A percentile compares a stretch with the other conserved stretches of the same genome.
These are phyloP conservation scores for Cryptococcus sp. DNA, from an alignment of 1,284 basidiomycete species.

Conservation along the genomic window DNA sequence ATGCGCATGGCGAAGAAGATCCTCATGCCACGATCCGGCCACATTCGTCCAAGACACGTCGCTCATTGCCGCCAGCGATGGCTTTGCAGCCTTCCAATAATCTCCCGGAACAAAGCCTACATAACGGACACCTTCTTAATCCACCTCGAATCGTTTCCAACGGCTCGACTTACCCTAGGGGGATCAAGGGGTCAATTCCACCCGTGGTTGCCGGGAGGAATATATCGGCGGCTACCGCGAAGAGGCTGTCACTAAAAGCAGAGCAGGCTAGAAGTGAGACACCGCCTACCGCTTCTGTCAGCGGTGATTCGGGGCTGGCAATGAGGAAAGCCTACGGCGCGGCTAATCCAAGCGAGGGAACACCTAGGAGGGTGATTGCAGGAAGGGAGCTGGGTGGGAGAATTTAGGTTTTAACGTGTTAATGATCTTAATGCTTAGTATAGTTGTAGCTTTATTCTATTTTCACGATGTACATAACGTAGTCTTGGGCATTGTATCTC, in stretches of 20 bases:
- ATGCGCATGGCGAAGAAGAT: background rate
- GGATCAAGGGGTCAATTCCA: background rate
- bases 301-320: background rate
- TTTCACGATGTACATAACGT: background rate
- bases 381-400: constrained; percentile 4
- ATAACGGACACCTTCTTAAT: background rate
- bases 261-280: background rate
- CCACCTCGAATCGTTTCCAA: background rate
- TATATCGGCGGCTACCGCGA: background rate
- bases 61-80: constrained; percentile 18
- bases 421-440: background rate
- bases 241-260: background rate
- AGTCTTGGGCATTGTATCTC: background rate
- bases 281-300: background rate
- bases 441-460: background rate
- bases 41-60: constrained; percentile 7
- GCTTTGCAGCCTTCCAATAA: constrained; percentile 1
- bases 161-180: background rate
- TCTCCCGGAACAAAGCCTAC: background rate
- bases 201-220: background rate
- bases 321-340: constrained; percentile 5
- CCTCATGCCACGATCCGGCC: background rate
- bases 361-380: background rate
- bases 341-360: background rate
- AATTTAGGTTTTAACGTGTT: background rate